Evolutionary conservation across 106 monocot genomes (phyloP), one percentile per base, ranked within the genome.

Genomic region (Dioscorea alata): DNA sequence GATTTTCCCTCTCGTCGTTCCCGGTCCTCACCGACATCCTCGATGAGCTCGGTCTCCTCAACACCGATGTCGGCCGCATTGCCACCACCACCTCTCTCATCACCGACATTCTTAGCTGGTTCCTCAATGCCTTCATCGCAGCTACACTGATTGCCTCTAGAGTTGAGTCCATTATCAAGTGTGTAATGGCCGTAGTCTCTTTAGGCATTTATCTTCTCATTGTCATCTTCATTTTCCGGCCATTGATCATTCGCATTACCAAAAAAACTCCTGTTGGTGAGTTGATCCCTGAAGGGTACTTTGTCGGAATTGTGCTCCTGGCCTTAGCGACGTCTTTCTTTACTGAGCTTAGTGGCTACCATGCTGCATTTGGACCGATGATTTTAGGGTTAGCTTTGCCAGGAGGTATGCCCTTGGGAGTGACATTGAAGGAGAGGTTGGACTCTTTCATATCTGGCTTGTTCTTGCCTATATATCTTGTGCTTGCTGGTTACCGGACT

Each of bases 351-450:
- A 59, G 79, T 54, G 89, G 93, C 50, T 77, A 54, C 64, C 76
- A 75, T 17, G 20, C 64, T n/a, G 65, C 65, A 6, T 14, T 74
- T 7, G 89, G 93, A 21, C 69, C 86, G 20, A 20, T 89, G 21
- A 19, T 93, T n/a, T 48, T 89, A 4, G 93, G 93, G 10, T 68
- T 93, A 13, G 73, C 63, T 4, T 49, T 89, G 19, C 93, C 93
- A 0, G 83, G 89, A 0, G 93, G 93, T n/a, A 78, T 81, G 80
- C 93, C 93, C 20, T 60, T 93, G 4, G 93, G 93, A 0, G 76
- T 60, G n/a, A 84, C 93, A 4, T 18, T 93, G 62, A 73, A 49
- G 34, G 84, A 89, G 67, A 65, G 76, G 72, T 33, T 93, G 42
- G 89, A 89, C 42, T 69, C 74, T 1, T 60, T 84, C 33, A 19